phyloP scores from a whole-genome alignment of 2,329 filamentous ascomycete species.

The Celoporthe dispersa region DNA sequence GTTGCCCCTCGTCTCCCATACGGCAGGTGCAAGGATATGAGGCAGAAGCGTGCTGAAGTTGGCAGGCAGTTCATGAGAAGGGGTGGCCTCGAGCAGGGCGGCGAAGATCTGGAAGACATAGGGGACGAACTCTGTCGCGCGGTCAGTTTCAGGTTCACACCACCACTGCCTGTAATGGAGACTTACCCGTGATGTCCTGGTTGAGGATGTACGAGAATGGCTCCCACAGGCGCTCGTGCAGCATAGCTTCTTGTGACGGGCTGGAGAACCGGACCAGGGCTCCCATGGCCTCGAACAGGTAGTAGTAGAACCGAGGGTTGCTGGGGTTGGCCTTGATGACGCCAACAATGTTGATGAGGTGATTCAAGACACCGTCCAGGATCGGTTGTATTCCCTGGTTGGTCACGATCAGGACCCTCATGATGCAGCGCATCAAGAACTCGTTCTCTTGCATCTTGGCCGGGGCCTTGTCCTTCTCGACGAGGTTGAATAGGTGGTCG shows the following conservation, averaged over 20 bases:
- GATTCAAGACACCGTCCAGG: conserved; percentile 77
- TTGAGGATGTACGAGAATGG: conserved; percentile 81
- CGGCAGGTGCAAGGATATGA: conserved; percentile 76
- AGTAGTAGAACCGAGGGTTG: conserved; percentile 98
- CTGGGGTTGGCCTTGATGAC: conserved; percentile 94
- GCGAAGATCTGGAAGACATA: conserved; percentile 97
- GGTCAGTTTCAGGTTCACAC: conserved; percentile 37
- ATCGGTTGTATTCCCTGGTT: conserved; percentile 78
- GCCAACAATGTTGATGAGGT: conserved; percentile 86
- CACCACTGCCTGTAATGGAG: neutral
- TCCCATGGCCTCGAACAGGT: conserved; percentile 93
- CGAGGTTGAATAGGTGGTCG: conserved; percentile 86
- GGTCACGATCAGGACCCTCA: conserved; percentile 95
- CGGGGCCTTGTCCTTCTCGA: conserved; percentile 81
- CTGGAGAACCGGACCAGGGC: conserved; percentile 80
- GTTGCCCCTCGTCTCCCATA: conserved; percentile 94
- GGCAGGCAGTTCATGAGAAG: conserved; percentile 74
- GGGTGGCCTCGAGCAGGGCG: conserved; percentile 85
- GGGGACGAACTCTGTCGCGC: conserved; percentile 78
- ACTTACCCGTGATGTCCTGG: conserved; percentile 77
- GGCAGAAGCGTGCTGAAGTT: conserved; percentile 80
- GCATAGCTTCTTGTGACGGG: conserved; percentile 66
- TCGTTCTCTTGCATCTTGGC: conserved; percentile 98
- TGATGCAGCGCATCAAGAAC: conserved; percentile 97
- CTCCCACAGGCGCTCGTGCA: conserved; percentile 81